Base-by-base conservation (phyloP, 2,329 filamentous ascomycete species). In the Lecanosticta acicola region DNA sequence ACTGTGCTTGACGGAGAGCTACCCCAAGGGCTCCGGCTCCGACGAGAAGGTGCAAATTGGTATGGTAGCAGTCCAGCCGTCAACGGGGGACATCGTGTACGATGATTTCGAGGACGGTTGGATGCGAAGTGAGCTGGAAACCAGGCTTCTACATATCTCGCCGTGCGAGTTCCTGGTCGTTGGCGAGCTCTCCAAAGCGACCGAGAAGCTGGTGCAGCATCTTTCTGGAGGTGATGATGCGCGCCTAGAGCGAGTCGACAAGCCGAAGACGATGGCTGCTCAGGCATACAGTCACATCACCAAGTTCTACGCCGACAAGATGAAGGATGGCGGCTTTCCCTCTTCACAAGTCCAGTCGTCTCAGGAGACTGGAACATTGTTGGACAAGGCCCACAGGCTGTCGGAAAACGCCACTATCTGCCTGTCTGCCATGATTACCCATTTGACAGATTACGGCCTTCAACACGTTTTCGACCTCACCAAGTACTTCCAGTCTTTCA, bases 81-180 rank as follows among this genome's bases (percentile, higher is more conserved):
- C 88, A 1, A 98, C 93, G 0, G 93, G 93, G 45, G 91, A 97
- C 65, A 88, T 98, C 58, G 85, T 97, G 45, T 94, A 96, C 59
- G 93, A 98, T 61, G 83, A 84, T 48, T 98, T 98, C 58, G 88
- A 97, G 58, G 93, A 98, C 61, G 89, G 91, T 1, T 97, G 97
- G 69, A 95, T 98, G 91, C 78, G 93, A 39, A 89, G 84, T 59
- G 93, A 98, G 64, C 85, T 98, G 26, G 93, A 98, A 69, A 98
- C 93, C 0, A 76, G 93, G n/a, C 71, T 98, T 19, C 72, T 98
- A 21, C 93, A 98, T 64, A 94, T 98, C 55, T 88, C 91, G 0
- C 93, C 93, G 0, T 95, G 90, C 68, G 93, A 98, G 66, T 88
- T 98, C 51, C 75, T 98, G 24, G 85, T 98, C 36, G 87, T 98